A percentile compares a stretch with the other conserved stretches of the same genome.
These are phyloP conservation scores for Ustilago loliicola DNA, from an alignment of 1,284 basidiomycete species.

Conservation along the genomic window DNA sequence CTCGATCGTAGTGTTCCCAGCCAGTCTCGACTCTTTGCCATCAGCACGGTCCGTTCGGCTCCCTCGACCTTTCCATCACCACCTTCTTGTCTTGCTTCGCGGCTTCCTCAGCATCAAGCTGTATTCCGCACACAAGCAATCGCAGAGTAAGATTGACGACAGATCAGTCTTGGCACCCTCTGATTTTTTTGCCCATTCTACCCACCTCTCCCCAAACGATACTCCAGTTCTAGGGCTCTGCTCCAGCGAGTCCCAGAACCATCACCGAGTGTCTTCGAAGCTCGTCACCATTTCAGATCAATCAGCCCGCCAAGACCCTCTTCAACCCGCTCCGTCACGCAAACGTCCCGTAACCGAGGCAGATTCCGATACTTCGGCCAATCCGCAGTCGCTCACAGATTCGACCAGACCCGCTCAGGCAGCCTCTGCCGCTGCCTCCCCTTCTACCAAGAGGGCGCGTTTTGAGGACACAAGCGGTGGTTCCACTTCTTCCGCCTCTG, in stretches of 20 bases:
- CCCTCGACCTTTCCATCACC: neutral
- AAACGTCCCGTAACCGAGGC: conserved; percentile 43
- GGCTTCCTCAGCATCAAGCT: neutral
- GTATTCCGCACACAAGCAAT: neutral
- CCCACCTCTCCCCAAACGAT: conserved; percentile 10
- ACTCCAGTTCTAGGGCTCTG: conserved; percentile 46
- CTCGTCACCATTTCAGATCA: conserved; percentile 46
- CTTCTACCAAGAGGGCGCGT: conserved; percentile 47
- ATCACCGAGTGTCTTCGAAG: conserved; percentile 28
- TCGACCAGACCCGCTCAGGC: conserved; percentile 15
- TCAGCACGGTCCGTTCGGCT: neutral
- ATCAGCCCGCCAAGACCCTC: conserved; percentile 21
- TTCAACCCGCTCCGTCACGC: conserved; percentile 37
- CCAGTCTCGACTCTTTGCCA: neutral
- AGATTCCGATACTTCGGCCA: conserved; percentile 1
- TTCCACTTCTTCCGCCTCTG: conserved; percentile 11
- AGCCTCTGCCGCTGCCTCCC: conserved; percentile 36
- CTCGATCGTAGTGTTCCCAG: neutral
- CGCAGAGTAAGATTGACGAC: neutral
- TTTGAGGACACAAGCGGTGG: conserved; percentile 41
- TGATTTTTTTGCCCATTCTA: neutral
- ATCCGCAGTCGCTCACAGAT: conserved; percentile 14
- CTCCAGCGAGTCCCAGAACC: conserved; percentile 27
- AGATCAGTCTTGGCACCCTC: neutral
- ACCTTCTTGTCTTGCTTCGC: neutral